Conservation (phyloP, 106 monocot genomes). For the Dendrobium nobile region DNA sequence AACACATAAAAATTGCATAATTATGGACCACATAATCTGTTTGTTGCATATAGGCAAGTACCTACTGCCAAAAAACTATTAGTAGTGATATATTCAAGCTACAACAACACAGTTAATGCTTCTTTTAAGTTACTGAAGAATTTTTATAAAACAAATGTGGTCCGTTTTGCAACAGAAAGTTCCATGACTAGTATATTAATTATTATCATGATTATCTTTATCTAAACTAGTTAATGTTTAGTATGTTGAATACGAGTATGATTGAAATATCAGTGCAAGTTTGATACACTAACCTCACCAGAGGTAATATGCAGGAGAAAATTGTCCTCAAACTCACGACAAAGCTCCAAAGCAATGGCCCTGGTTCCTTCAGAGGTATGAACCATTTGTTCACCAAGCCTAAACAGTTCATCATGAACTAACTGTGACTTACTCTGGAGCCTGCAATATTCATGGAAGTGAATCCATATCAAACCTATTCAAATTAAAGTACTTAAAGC, state of each 20-base stretch:
- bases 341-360: constrained; percentile 87
- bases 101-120: background rate
- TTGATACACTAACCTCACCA: constrained; percentile 66
- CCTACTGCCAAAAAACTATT: background rate
- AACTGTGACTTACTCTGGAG: constrained; percentile 87
- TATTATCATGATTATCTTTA: background rate
- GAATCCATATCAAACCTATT: background rate
- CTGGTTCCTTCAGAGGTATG: constrained; percentile 85
- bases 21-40: background rate
- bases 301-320: constrained; percentile 73
- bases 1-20: background rate
- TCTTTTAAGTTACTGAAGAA: background rate
- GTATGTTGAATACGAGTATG: background rate
- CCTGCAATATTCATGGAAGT: constrained; percentile 27
- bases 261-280: background rate
- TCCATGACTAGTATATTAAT: background rate
- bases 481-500: background rate
- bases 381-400: constrained; percentile 90
- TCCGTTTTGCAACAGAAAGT: background rate
- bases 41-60: background rate
- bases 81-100: background rate
- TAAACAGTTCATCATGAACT: constrained; percentile 74
- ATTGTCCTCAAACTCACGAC: constrained; percentile 88
- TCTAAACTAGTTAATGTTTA: background rate
- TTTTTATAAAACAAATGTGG: background rate